Conservation (phyloP, 352 stramenopile species). For the Detonula confervacea region DNA sequence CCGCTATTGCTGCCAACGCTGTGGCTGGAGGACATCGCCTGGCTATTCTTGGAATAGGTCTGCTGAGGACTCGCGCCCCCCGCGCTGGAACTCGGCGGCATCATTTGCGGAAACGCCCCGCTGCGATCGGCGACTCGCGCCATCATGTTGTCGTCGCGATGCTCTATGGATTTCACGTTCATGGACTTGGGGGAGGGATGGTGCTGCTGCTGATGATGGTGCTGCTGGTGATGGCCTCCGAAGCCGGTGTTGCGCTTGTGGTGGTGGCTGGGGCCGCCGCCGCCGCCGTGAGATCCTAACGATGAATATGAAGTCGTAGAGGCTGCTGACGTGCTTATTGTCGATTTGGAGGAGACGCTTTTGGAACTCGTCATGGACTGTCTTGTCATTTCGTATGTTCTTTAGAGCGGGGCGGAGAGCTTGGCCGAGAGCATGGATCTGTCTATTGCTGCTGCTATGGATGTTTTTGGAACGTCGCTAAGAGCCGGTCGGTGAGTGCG, state of each 20-base stretch:
- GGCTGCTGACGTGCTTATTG: slow-evolving; percentile 1
- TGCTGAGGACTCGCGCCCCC: neutral
- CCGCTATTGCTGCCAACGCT: neutral
- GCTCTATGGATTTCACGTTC: neutral
- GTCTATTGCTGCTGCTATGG: too few relatives aligned
- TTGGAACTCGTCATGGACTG: slow-evolving; percentile 2
- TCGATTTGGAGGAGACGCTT: slow-evolving; percentile 36
- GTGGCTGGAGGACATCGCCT: neutral
- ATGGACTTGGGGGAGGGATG: neutral
- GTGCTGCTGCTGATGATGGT: neutral
- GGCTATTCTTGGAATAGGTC: neutral
- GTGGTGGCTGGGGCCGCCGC: neutral
- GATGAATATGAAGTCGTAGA: slow-evolving; percentile 14
- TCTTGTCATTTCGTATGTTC: neutral
- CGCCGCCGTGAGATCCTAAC: too few relatives aligned
- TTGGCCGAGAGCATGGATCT: neutral
- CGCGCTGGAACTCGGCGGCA: slow-evolving; percentile 2
- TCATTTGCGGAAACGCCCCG: slow-evolving; percentile 27
- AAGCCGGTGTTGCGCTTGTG: neutral
- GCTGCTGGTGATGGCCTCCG: too few relatives aligned
- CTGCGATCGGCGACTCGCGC: neutral
- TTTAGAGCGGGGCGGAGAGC: neutral
- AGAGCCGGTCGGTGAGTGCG: too few relatives aligned
- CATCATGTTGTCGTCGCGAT: slow-evolving; percentile 5
- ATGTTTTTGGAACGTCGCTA: too few relatives aligned